phyloP scores from a whole-genome alignment of 768 basidiomycete species.

The Mycena capillaripes region DNA sequence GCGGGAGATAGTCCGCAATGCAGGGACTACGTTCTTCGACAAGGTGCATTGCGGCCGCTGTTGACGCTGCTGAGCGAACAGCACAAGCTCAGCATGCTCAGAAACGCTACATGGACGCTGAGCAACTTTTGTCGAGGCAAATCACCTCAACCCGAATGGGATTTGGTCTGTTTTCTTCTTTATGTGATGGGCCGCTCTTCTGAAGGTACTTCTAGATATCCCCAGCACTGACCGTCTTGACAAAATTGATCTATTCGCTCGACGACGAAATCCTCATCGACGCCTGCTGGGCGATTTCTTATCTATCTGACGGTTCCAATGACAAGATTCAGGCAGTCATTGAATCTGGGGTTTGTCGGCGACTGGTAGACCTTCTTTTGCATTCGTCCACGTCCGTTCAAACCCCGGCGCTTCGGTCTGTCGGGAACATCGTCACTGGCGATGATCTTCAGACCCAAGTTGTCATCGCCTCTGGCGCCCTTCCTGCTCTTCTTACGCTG shows the following conservation, averaged over 20 bases:
- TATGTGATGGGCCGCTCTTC: constrained; percentile 15
- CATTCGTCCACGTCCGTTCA: constrained; percentile 95
- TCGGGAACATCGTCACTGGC: constrained; percentile 99
- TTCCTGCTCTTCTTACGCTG: constrained; percentile 93
- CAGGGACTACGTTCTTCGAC: constrained; percentile 95
- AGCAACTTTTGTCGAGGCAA: constrained; percentile 99
- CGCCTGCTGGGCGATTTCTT: constrained; percentile 99
- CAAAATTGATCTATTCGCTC: constrained; percentile 98
- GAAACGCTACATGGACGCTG: constrained; percentile 99
- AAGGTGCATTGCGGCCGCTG: constrained; percentile 94
- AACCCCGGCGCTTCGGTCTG: constrained; percentile 97
- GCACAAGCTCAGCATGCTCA: constrained; percentile 98
- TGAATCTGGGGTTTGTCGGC: constrained; percentile 96
- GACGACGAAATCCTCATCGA: constrained; percentile 99
- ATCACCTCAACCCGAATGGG: constrained; percentile 98
- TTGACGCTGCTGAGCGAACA: constrained; percentile 92
- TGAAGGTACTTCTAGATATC: constrained; percentile 78
- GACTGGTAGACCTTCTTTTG: constrained; percentile 97
- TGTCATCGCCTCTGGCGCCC: constrained; percentile 97
- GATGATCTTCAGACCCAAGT: constrained; percentile 99
- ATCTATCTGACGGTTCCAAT: constrained; percentile 98
- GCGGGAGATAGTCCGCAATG: constrained; percentile 98
- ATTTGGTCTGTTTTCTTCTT: constrained; percentile 72
- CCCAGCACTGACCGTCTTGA: constrained; percentile 95
- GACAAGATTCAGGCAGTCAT: constrained; percentile 99